Conservation (phyloP, 1,139 yeast genomes). For the Saccharomyces hybrid region DNA sequence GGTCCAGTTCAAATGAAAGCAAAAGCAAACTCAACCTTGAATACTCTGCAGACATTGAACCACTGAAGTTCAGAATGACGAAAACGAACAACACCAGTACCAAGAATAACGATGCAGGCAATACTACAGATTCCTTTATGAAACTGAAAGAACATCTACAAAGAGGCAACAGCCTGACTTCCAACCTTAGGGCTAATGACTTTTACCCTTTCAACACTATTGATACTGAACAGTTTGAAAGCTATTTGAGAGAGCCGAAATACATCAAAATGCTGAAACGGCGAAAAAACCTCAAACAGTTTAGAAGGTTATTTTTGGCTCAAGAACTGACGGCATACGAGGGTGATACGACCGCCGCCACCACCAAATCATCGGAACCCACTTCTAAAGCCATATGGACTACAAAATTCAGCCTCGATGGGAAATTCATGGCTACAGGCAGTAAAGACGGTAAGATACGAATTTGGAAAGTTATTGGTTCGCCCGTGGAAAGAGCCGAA, state of each 20-base stretch:
- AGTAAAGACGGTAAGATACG: conserved; percentile 64
- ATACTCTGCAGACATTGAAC: conserved; percentile 24
- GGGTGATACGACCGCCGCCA: conserved; percentile 3
- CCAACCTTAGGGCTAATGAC: background rate
- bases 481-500: conserved; percentile 55
- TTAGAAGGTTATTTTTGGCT: conserved; percentile 63
- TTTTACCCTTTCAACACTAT: conserved; percentile 7
- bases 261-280: conserved; percentile 43
- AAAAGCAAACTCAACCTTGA: conserved; percentile 5
- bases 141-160: conserved; percentile 3
- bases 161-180: background rate
- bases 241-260: conserved; percentile 44
- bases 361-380: conserved; percentile 1
- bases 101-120: too few relatives aligned
- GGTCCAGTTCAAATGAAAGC: background rate
- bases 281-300: conserved; percentile 37
- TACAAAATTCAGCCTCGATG: conserved; percentile 69
- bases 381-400: conserved; percentile 55
- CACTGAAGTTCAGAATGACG: conserved; percentile 21
- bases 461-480: conserved; percentile 74
- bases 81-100: background rate
- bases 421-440: conserved; percentile 75
- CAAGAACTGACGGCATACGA: conserved; percentile 50
- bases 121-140: background rate
- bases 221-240: conserved; percentile 32